Evolutionary conservation across 352 stramenopile species (phyloP), one percentile per base, ranked within the genome.

Genomic region (Aphanomyces stellatus): DNA sequence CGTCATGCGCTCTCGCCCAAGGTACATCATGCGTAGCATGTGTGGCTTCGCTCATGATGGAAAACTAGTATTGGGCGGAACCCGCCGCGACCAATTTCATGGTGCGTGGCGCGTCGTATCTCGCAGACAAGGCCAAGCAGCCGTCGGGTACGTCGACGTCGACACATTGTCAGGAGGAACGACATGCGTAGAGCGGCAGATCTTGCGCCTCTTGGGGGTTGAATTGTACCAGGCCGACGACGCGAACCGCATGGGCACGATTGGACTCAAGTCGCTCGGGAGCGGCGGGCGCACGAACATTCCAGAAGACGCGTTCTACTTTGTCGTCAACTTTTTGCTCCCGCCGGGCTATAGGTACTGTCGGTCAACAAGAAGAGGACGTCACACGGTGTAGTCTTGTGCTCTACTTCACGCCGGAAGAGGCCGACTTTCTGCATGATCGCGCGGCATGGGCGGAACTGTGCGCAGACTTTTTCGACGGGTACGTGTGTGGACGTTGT

Each of bases 241-340:
- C 2, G 71, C 74, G 33, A 65, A 65, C 7, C 8, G 11, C 8
- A 74, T 93, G 17, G 71, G 83, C 10, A 71, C 88, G 46, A 80
- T 93, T 31, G 85, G 82, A 4, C 65, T 90, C 28, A 82, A 83
- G n/a, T 88, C 80, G 11, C 87, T 92, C 4, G 22, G 17, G 7
- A 11, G 35, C 1, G n/a, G n/a, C n/a, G n/a, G n/a, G n/a, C n/a
- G n/a, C n/a, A n/a, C n/a, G n/a, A 71, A 53, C 7, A 4, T 48
- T 15, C 34, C 73, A 27, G 76, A 88, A 11, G 62, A 65, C 2
- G 73, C 76, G 4, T 85, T 87, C 22, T 60, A 90, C 62, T 85
- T 91, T 30, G 81, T 93, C 53, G 84, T 93, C 57, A 91, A 93
- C 64, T 89, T 93, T 35, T 84, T 90, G 76, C 72, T 93, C 1